Percentiles rank a stretch among this genome's conserved stretches.
Conservation (phyloP, 345 rosid species). For the Ceriops zippeliana region DNA sequence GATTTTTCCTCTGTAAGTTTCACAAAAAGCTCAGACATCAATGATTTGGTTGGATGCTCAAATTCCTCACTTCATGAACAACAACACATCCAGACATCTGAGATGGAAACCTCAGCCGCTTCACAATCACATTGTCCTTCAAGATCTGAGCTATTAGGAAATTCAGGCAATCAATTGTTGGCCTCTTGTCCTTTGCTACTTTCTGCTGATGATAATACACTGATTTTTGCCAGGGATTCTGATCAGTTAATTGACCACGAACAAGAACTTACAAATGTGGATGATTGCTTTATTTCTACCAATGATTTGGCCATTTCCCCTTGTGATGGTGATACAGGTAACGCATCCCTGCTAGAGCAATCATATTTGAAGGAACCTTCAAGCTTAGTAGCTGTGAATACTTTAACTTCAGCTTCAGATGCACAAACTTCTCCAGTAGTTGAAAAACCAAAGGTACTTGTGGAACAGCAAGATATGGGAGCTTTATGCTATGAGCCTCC, state of each 20-base stretch:
- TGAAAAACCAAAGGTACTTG: constrained; percentile 30
- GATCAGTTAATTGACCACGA: constrained; percentile 37
- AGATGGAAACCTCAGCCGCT: constrained; percentile 32
- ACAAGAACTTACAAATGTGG: constrained; percentile 34
- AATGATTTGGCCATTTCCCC: constrained; percentile 43
- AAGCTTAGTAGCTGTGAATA: constrained; percentile 59
- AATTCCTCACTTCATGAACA: constrained; percentile 26
- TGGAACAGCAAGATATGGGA: constrained; percentile 53
- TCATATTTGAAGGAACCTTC: constrained; percentile 50
- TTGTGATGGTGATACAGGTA: constrained; percentile 29
- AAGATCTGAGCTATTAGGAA: constrained; percentile 36
- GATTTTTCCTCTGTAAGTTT: constrained; percentile 39
- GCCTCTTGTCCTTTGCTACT: constrained; percentile 29
- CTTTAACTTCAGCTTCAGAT: constrained; percentile 47
- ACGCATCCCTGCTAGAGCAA: constrained; percentile 39
- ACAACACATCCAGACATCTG: constrained; percentile 38
- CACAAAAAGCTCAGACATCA: constrained; percentile 37
- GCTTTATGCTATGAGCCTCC: constrained; percentile 96
- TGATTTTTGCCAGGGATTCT: constrained; percentile 35
- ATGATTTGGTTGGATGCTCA: constrained; percentile 33
- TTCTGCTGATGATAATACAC: constrained; percentile 33
- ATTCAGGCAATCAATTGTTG: constrained; percentile 46
- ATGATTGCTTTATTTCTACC: constrained; percentile 45
- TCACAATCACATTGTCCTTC: constrained; percentile 43
- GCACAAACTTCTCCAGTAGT: constrained; percentile 36